These are phyloP conservation scores for Ceratocystis albifundus DNA, from an alignment of 2,329 filamentous ascomycete genomes.

Conservation along the genomic window DNA sequence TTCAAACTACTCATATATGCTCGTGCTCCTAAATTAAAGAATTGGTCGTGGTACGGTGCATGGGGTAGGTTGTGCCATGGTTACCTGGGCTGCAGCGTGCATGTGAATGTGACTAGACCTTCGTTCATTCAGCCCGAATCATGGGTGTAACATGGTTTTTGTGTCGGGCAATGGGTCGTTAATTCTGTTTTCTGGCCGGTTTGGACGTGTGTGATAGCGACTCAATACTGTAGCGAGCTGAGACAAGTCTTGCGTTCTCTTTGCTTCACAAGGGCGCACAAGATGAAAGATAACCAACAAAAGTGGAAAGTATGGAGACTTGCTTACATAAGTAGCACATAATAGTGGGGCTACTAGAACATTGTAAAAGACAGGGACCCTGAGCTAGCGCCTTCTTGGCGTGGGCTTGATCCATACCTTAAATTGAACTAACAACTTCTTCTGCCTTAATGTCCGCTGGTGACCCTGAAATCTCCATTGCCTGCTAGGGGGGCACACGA, in stretches of 20 bases:
- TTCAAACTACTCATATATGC: not conserved
- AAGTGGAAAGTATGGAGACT: not conserved
- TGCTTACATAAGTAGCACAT: not conserved
- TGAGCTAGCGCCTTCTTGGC: constrained; percentile 1
- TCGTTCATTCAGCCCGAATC: not conserved
- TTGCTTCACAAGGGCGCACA: not conserved
- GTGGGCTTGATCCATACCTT: constrained; percentile 2
- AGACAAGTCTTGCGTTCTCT: not conserved
- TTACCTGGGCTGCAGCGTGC: not conserved
- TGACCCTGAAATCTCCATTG: constrained; percentile 12
- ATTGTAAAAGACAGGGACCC: not conserved
- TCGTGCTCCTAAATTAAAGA: not conserved
- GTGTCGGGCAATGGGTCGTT: not conserved
- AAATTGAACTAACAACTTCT: constrained; percentile 2
- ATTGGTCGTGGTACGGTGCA: not conserved
- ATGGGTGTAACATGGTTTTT: not conserved
- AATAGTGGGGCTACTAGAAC: not conserved
- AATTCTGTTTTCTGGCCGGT: not conserved
- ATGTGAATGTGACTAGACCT: not conserved
- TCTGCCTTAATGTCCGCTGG: constrained; percentile 5
- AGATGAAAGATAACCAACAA: not conserved
- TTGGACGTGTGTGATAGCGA: not conserved
- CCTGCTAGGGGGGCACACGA: not conserved
- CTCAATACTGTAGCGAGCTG: not conserved
- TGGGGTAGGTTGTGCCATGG: constrained; percentile 1